Base-by-base conservation (phyloP, 352 stramenopile species). In the Pythium apleroticum region DNA sequence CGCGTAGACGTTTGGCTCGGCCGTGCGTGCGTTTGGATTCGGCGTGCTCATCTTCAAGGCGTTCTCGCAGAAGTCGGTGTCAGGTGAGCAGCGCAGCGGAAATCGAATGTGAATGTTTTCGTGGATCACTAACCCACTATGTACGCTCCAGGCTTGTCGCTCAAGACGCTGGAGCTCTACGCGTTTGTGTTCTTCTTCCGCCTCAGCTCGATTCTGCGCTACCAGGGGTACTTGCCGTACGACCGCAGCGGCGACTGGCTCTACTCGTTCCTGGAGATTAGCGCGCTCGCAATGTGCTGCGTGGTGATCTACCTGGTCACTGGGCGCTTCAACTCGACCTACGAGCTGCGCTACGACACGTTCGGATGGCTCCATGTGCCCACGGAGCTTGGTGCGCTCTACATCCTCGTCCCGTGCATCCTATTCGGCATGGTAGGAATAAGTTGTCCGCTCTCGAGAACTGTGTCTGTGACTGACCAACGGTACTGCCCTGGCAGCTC, bases 121-220 rank as follows among this genome's bases (percentile, higher is more conserved):
- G 12, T 10, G 10, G n/a, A n/a, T 50, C 25, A 48, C 57, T 43
- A 63, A 68, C 27, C 3, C 24, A 52, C 7, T 50, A 14, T 45
- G 25, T 65, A 33, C 12, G 27, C 5, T 30, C 0, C 37, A 64
- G 92, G 92, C 1, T 74, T 99, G 11, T 99, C 95, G 39, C 72
- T 98, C 27, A 99, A 99, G 85, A 99, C 96, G 31, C 71, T 99
- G 75, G 91, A 99, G 77, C 76, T 99, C 12, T 99, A 99, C 65
- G 87, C 76, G 45, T 88, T 98, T 24, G 93, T 99, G 35, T 99
- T 99, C 74, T 89, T 98, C 72, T 98, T 98, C 70, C 93, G 97
- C 12, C 79, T 99, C 4, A 97, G 95, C 64, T 98, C 93, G 31
- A 99, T 99, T 66, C 82, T 99, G 72, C 89, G 97, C 41, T 98